These are phyloP conservation scores for Backusella circina DNA, from an alignment of 192 early-diverging fungal genomes.

Conservation along the genomic window DNA sequence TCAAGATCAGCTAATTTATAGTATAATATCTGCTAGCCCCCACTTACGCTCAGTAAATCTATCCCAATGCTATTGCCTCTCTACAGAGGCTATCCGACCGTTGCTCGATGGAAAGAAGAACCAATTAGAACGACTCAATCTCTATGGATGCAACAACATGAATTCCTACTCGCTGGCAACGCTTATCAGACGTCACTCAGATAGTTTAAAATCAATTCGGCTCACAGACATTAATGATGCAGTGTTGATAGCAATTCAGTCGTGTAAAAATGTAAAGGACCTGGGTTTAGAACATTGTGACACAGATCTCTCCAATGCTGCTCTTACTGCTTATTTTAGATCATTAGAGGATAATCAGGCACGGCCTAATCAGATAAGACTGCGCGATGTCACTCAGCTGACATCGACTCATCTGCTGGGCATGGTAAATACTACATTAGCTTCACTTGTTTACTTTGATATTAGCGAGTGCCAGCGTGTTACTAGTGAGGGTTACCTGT, in stretches of 20 bases:
- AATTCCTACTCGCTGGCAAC: slow-evolving; percentile 5
- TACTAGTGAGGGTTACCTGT: slow-evolving; percentile 6
- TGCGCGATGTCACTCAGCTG: slow-evolving; percentile 28
- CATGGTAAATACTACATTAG: neutral
- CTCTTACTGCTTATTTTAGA: slow-evolving; percentile 16
- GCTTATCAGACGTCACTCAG: slow-evolving; percentile 15
- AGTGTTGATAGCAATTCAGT: slow-evolving; percentile 19
- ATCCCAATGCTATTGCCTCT: slow-evolving; percentile 30
- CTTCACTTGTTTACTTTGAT: slow-evolving; percentile 20
- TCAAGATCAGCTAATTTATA: slow-evolving; percentile 17
- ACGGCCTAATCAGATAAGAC: slow-evolving; percentile 6
- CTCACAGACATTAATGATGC: slow-evolving; percentile 32
- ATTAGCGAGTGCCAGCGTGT: slow-evolving; percentile 27
- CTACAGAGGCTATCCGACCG: slow-evolving; percentile 29
- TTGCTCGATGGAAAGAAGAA: slow-evolving; percentile 9
- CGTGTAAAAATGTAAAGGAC: slow-evolving; percentile 9
- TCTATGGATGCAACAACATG: slow-evolving; percentile 33
- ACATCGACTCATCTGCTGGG: slow-evolving; percentile 21
- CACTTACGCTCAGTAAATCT: slow-evolving; percentile 24
- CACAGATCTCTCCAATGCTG: slow-evolving; percentile 9
- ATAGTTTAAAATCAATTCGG: slow-evolving; percentile 14
- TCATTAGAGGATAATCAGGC: neutral
- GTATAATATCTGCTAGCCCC: slow-evolving; percentile 13
- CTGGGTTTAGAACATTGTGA: slow-evolving; percentile 34
- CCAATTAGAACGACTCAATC: slow-evolving; percentile 16